Evolutionary conservation across 768 basidiomycete species (phyloP), one percentile per base, ranked within the genome.

Genomic region (Fistulinella prunicolor): DNA sequence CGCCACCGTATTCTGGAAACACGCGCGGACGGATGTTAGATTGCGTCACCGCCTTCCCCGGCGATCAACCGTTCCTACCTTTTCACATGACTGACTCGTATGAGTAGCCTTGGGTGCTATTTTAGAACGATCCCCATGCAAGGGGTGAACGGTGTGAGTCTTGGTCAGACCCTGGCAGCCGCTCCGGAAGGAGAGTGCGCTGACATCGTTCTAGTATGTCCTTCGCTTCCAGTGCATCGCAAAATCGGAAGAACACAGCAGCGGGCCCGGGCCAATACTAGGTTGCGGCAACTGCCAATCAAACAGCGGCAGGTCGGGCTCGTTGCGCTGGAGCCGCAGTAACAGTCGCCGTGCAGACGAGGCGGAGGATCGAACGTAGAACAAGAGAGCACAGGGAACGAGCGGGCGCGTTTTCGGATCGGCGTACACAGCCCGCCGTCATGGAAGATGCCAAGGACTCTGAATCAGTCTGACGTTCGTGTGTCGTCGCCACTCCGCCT

Each of bases 141-240:
- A n/a, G n/a, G 85, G 73, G 14, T 65, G 26, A 16, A 86, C 67
- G 7, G 85, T 82, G 50, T 83, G n/a, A n/a, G n/a, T 70, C 2
- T 79, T 71, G 13, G n/a, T n/a, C n/a, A 85, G 69, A 17, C 85
- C 85, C 78, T n/a, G n/a, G n/a, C 80, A 85, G 6, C 85, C 84
- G 2, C 58, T 53, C 0, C n/a, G n/a, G n/a, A n/a, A n/a, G n/a
- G 71, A 66, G 14, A 54, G 62, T 55, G 83, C 81, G 43, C 37
- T 67, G 6, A 64, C 58, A n/a, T 68, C 72, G n/a, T n/a, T n/a
- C n/a, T n/a, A n/a, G n/a, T n/a, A n/a, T n/a, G n/a, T 72, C 46
- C 51, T 70, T 69, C 7, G 72, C 66, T 47, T 70, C 69, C 3
- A 73, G 58, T 4, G 66, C 69, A 46, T 73, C 72, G 48, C 70